Evolutionary conservation across 176 grass and related monocot species (phyloP).

Genomic region (Aechmea fasciata): DNA sequence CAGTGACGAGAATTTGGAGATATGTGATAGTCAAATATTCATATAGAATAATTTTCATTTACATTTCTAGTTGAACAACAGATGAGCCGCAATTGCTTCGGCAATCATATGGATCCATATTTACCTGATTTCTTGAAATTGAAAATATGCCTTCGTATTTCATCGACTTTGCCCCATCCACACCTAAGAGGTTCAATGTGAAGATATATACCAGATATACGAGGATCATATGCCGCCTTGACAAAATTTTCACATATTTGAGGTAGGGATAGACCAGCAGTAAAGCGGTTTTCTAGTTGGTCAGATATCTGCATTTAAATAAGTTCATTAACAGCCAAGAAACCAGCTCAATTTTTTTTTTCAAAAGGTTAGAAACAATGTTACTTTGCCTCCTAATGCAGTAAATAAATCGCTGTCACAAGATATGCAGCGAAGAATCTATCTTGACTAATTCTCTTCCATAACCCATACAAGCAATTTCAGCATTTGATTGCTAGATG

Average conservation of each 20-base stretch:
- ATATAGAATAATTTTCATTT: no score
- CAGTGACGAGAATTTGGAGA: no score
- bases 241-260: constrained; percentile 86
- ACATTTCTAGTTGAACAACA: no score
- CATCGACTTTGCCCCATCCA: constrained; percentile 91
- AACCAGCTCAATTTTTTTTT: neutral
- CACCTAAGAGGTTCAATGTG: constrained; percentile 76
- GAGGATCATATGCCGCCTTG: constrained; percentile 90
- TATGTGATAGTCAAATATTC: no score
- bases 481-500: no score
- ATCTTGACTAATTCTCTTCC: neutral
- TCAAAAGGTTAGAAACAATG: no score
- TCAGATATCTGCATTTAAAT: constrained; percentile 58
- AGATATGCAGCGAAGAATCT: neutral
- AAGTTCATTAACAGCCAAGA: neutral
- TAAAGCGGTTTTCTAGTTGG: constrained; percentile 59
- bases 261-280: constrained; percentile 65
- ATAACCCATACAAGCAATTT: neutral
- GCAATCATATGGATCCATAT: neutral
- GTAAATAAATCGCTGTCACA: no score
- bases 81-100: neutral
- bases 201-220: constrained; percentile 79
- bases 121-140: constrained; percentile 94
- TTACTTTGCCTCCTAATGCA: no score
- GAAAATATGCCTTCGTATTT: constrained; percentile 80